These are phyloP conservation scores for Geranium incanum DNA, from an alignment of 441 rosid genomes.

Conservation along the genomic window DNA sequence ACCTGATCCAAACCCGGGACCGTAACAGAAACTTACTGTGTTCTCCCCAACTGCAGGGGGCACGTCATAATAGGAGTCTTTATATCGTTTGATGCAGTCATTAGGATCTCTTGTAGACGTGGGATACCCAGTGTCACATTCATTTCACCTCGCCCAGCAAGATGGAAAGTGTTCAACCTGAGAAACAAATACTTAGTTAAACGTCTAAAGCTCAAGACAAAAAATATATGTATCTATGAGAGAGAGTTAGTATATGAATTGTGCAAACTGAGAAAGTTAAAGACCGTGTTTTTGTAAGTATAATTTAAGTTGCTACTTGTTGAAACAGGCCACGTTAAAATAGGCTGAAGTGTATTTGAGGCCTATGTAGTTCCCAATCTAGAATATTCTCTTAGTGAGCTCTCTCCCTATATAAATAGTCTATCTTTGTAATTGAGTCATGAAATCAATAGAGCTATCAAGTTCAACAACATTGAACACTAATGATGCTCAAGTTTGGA, in stretches of 20 bases:
- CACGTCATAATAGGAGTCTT: slow-evolving; percentile 93
- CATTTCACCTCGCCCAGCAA: slow-evolving; percentile 99
- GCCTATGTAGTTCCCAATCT: no score
- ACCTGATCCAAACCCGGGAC: no score
- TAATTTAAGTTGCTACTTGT: background rate
- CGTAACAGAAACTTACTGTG: slow-evolving; percentile 46
- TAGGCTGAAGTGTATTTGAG: no score
- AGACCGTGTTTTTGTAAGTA: background rate
- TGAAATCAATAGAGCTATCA: no score
- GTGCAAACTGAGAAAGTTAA: background rate
- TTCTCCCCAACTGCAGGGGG: slow-evolving; percentile 59
- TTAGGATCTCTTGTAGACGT: slow-evolving; percentile 93
- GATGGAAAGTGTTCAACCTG: slow-evolving; percentile 98
- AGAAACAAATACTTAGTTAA: slow-evolving; percentile 11
- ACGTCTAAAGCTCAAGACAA: background rate
- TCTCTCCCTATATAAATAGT: no score
- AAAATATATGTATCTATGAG: background rate
- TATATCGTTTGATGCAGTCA: slow-evolving; percentile 74
- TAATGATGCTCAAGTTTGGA: slow-evolving; percentile 6
- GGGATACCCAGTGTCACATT: slow-evolving; percentile 97
- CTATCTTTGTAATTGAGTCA: no score
- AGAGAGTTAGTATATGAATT: background rate
- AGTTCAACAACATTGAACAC: background rate
- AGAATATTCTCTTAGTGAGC: no score
- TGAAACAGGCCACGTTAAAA: no score